Conservation (phyloP, 2,329 filamentous ascomycete species). For the Orbilia javanica region DNA sequence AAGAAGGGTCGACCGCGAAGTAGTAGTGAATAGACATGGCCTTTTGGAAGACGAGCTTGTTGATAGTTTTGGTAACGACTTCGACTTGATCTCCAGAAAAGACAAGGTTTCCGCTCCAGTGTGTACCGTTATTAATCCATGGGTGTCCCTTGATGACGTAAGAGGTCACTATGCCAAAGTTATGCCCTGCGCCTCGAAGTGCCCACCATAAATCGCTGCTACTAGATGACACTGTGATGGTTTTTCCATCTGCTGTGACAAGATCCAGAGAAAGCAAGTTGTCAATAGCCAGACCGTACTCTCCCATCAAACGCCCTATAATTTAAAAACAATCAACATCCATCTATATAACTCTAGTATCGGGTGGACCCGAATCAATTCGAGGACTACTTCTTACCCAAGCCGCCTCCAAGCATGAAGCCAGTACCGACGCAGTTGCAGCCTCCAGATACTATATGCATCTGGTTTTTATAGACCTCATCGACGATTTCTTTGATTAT, state of each 20-base stretch:
- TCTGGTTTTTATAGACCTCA: slow-evolving; percentile 44
- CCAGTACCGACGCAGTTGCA: slow-evolving; percentile 53
- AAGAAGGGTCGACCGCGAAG: slow-evolving; percentile 61
- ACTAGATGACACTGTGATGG: slow-evolving; percentile 63
- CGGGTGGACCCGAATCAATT: not conserved
- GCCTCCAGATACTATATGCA: slow-evolving; percentile 47
- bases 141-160: slow-evolving; percentile 65
- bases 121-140: slow-evolving; percentile 54
- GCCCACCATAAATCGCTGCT: slow-evolving; percentile 66
- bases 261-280: slow-evolving; percentile 65
- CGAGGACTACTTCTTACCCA: slow-evolving; percentile 19
- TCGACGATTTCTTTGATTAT: slow-evolving; percentile 58
- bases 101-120: slow-evolving; percentile 62
- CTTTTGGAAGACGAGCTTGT: slow-evolving; percentile 57
- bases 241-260: slow-evolving; percentile 65
- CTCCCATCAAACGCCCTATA: slow-evolving; percentile 58
- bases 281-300: slow-evolving; percentile 64
- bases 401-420: slow-evolving; percentile 44
- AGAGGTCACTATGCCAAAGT: slow-evolving; percentile 67
- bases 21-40: slow-evolving; percentile 61
- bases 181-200: slow-evolving; percentile 66
- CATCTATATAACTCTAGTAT: not conserved
- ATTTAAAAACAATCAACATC: not conserved
- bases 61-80: slow-evolving; percentile 62
- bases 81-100: slow-evolving; percentile 62